Evolutionary conservation across 2,329 filamentous ascomycete species (phyloP), one percentile per base, ranked within the genome.

Genomic region (Aspergillus novofumigatus): DNA sequence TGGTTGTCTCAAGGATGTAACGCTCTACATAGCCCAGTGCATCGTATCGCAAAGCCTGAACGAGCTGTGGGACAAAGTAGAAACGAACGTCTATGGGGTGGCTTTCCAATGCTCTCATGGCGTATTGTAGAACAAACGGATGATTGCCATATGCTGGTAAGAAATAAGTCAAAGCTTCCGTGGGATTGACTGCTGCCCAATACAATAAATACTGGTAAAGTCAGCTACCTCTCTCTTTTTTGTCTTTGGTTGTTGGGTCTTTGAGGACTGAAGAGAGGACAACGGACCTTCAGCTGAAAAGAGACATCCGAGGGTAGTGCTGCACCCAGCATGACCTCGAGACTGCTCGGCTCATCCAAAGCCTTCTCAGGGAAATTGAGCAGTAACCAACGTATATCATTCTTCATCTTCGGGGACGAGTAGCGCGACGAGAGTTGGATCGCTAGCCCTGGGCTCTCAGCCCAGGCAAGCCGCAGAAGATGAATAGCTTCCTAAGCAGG

Each of bases 11-110:
- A 17, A 97, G 82, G 55, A 99, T 97, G 70, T 97, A 99, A 48
- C 93, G 85, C 74, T 97, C 92, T 2, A 97, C 92, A 69, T 99
- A 99, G 55, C 94, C 94, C 25, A 99, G 81, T 11, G 83, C 84
- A 79, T 99, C 94, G 67, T 97, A 97, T 54, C 94, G 88, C 47
- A 99, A 82, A 47, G 91, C 89, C 73, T 99, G 94, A 14, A 99
- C 94, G 65, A 99, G 95, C 72, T 99, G 94, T 6, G 95, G 94
- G 2, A 99, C 94, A 69, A 97, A 97, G 76, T 97, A 99, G 81
- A 99, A 99, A 0, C 93, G 96, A 21, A 97, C 87, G 70, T 97
- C 94, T n/a, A 97, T 88, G 0, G 92, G 88, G 69, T 99, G 94
- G 65, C 89, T 92, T 71, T 99, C 94, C 50, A 99, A 76, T 3